Evolutionary conservation across 306 rosid genomes (phyloP).

Genomic region (Ceratonia siliqua): DNA sequence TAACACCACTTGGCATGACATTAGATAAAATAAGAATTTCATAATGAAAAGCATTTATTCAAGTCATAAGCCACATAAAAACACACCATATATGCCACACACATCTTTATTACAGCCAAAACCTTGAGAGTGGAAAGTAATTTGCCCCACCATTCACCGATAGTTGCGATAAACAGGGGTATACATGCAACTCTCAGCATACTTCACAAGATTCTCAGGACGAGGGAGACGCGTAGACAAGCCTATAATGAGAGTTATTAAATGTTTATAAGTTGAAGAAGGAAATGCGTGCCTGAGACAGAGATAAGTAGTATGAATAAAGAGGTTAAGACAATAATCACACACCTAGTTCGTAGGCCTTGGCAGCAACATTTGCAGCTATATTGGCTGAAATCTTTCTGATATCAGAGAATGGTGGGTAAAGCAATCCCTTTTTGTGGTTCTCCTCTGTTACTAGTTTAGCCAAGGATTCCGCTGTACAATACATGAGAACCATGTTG

Average conservation of each 20-base stretch:
- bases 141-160: conserved; percentile 39
- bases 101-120: not conserved
- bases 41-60: not conserved
- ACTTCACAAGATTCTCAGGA: conserved; percentile 66
- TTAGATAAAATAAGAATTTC: not conserved
- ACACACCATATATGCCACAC: conserved; percentile 14
- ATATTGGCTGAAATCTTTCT: conserved; percentile 73
- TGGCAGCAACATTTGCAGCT: conserved; percentile 84
- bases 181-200: conserved; percentile 88
- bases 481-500: not conserved
- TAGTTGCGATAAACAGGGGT: conserved; percentile 61
- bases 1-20: not conserved
- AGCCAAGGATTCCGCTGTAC: conserved; percentile 73
- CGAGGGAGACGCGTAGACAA: conserved; percentile 80
- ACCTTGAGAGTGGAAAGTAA: not conserved
- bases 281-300: not conserved
- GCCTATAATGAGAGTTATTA: conserved; percentile 40
- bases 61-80: conserved; percentile 1
- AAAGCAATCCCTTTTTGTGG: conserved; percentile 59
- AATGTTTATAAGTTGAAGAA: not conserved
- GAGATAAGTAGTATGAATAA: not conserved
- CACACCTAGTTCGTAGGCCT: conserved; percentile 84
- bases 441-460: conserved; percentile 59
- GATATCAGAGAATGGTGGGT: conserved; percentile 67
- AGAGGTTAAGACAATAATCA: not conserved